A percentile compares a stretch with the other conserved stretches of the same genome.
These are phyloP conservation scores for Aspergillus udagawae DNA, from an alignment of 2,329 filamentous ascomycete species.

Conservation along the genomic window DNA sequence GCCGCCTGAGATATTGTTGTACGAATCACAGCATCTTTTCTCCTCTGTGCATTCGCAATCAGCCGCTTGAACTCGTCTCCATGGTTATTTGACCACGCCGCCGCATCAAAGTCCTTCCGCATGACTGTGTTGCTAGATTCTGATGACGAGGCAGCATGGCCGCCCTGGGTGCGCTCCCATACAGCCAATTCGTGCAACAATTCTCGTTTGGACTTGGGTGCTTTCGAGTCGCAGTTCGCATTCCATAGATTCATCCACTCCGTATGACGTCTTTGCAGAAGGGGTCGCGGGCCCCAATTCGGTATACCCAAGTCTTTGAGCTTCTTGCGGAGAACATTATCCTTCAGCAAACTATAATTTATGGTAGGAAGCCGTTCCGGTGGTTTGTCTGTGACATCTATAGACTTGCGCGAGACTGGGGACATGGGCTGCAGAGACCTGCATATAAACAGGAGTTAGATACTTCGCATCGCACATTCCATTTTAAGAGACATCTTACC, in stretches of 20 bases:
- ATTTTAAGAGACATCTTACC: slow-evolving; percentile 20
- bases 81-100: slow-evolving; percentile 70
- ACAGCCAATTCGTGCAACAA: slow-evolving; percentile 73
- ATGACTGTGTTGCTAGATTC: slow-evolving; percentile 53
- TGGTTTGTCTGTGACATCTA: slow-evolving; percentile 29
- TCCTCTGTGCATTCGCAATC: slow-evolving; percentile 68
- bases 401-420: slow-evolving; percentile 11
- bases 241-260: slow-evolving; percentile 98
- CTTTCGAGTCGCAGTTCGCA: slow-evolving; percentile 83
- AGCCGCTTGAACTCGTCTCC: slow-evolving; percentile 72
- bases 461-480: neutral
- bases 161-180: slow-evolving; percentile 83
- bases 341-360: slow-evolving; percentile 84
- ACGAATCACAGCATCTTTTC: slow-evolving; percentile 33
- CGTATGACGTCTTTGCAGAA: slow-evolving; percentile 75
- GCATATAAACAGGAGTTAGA: slow-evolving; percentile 16
- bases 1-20: slow-evolving; percentile 24
- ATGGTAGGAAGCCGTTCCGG: slow-evolving; percentile 70
- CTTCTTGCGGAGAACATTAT: slow-evolving; percentile 73
- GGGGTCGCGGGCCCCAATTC: slow-evolving; percentile 59
- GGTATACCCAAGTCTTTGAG: slow-evolving; percentile 76
- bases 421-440: slow-evolving; percentile 21
- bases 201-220: slow-evolving; percentile 66
- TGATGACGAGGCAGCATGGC: slow-evolving; percentile 41
- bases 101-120: slow-evolving; percentile 83